Evolutionary conservation across 192 early-diverging fungal genomes (phyloP).

Genomic region (Gryganskiella cystojenkinii): DNA sequence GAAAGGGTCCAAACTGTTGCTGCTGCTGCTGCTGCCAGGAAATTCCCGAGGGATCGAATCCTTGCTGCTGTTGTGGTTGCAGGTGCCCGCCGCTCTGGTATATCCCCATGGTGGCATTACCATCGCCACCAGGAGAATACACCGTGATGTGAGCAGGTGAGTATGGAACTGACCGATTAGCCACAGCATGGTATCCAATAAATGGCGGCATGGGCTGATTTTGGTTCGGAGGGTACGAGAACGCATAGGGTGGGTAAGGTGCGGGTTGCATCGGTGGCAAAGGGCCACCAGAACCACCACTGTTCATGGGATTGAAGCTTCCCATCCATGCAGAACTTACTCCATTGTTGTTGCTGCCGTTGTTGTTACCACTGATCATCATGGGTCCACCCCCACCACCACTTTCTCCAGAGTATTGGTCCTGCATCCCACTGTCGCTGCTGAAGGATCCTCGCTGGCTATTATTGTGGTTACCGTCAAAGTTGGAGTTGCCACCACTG

Average conservation of each 20-base stretch:
- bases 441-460: not conserved
- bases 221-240: conserved; percentile 12
- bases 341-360: not conserved
- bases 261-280: too few relatives aligned
- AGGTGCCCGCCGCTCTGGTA: not conserved
- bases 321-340: conserved; percentile 15
- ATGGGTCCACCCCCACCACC: too few relatives aligned
- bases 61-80: not conserved
- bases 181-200: conserved; percentile 20
- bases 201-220: conserved; percentile 14
- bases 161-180: conserved; percentile 8
- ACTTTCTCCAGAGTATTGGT: too few relatives aligned
- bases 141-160: not conserved
- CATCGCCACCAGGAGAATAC: conserved; percentile 13
- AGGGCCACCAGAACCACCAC: not conserved
- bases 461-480: not conserved
- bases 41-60: conserved; percentile 3
- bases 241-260: conserved; percentile 20
- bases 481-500: conserved; percentile 8
- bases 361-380: too few relatives aligned
- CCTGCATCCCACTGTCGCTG: too few relatives aligned
- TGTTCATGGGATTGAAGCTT: conserved; percentile 8
- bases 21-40: conserved; percentile 24
- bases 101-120: conserved; percentile 9
- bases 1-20: not conserved